phyloP scores from a whole-genome alignment of 108 stramenopile species.

The Chaetoceros muelleri region DNA sequence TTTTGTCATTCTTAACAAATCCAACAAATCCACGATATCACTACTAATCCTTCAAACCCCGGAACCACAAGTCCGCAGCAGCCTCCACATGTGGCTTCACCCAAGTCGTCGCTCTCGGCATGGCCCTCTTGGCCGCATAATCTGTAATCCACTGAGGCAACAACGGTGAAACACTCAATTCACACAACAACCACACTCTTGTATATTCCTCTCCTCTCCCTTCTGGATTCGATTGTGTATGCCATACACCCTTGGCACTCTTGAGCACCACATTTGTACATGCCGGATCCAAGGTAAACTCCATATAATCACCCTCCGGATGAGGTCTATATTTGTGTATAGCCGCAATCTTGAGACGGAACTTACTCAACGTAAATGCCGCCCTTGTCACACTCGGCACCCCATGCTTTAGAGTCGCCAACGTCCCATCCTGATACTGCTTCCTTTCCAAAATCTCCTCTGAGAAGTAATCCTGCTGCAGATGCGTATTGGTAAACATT shows the following conservation, averaged over 20 bases:
- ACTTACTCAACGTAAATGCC: slow-evolving; percentile 63
- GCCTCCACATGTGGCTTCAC: slow-evolving; percentile 67
- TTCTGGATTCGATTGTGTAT: slow-evolving; percentile 66
- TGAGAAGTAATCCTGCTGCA: slow-evolving; percentile 36
- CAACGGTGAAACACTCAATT: slow-evolving; percentile 55
- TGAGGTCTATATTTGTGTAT: slow-evolving; percentile 77
- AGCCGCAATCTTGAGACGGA: slow-evolving; percentile 79
- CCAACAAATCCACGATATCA: too few relatives aligned
- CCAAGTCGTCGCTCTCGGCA: slow-evolving; percentile 85
- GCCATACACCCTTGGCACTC: slow-evolving; percentile 83
- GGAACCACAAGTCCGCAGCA: slow-evolving; percentile 48
- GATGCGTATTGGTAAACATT: slow-evolving; percentile 66
- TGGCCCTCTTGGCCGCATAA: slow-evolving; percentile 76
- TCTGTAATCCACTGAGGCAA: slow-evolving; percentile 76
- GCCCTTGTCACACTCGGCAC: slow-evolving; percentile 71
- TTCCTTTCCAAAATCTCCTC: slow-evolving; percentile 42
- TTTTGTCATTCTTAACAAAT: too few relatives aligned
- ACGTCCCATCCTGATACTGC: slow-evolving; percentile 45
- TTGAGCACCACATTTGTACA: slow-evolving; percentile 71
- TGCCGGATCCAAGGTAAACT: slow-evolving; percentile 70
- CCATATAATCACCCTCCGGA: slow-evolving; percentile 78
- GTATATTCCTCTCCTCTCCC: slow-evolving; percentile 56
- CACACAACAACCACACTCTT: slow-evolving; percentile 75
- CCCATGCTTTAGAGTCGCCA: slow-evolving; percentile 55
- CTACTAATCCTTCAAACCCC: slow-evolving; percentile 11